phyloP scores from a whole-genome alignment of 2,329 filamentous ascomycete genomes.

The Diaporthe amygdali region DNA sequence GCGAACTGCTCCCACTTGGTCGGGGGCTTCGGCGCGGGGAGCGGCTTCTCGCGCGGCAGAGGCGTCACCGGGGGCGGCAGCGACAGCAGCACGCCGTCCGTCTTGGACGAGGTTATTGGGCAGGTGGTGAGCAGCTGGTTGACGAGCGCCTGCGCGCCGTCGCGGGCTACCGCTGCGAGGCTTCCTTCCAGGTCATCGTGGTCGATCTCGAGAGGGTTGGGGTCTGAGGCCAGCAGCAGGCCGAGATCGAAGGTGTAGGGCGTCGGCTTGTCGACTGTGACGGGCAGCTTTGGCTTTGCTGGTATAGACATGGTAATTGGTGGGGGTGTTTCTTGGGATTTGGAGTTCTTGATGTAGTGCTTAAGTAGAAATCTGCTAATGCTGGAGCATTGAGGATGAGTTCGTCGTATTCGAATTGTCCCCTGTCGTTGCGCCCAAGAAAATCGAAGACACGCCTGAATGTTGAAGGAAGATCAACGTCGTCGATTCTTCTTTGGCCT shows the following conservation, averaged over 20 bases:
- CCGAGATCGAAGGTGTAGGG: constrained; percentile 94
- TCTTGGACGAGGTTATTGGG: constrained; percentile 71
- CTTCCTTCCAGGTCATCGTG: constrained; percentile 64
- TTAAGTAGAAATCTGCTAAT: neutral
- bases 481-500: neutral
- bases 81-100: constrained; percentile 73
- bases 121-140: constrained; percentile 94
- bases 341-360: neutral
- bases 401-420: neutral
- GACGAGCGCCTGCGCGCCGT: constrained; percentile 89
- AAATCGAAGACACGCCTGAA: neutral
- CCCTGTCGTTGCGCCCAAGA: neutral
- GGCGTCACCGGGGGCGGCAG: constrained; percentile 74
- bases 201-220: constrained; percentile 76
- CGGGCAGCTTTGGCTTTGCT: constrained; percentile 55
- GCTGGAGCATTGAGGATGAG: neutral
- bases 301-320: constrained; percentile 27
- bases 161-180: constrained; percentile 77
- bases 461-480: neutral
- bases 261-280: constrained; percentile 79
- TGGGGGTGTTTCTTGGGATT: neutral
- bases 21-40: constrained; percentile 79
- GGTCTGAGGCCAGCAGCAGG: constrained; percentile 83
- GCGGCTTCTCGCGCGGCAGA: constrained; percentile 89
- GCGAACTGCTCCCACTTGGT: constrained; percentile 98